Base-by-base conservation (phyloP, 2,329 filamentous ascomycete genomes). In the Fusarium sp. region DNA sequence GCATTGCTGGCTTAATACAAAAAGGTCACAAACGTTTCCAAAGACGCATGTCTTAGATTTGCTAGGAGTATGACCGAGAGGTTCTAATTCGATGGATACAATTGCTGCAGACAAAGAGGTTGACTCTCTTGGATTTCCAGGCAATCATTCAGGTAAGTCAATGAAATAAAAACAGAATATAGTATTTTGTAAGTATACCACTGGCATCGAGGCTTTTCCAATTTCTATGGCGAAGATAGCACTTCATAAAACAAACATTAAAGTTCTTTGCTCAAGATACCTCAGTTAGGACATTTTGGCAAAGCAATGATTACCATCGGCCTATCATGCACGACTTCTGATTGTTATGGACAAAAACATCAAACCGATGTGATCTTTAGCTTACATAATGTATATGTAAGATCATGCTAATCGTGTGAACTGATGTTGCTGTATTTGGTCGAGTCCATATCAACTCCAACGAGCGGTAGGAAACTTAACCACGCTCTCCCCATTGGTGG, bases 131-230 rank as follows among this genome's bases (percentile, higher is more conserved):
- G 22, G n/a, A 35, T 7, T 24, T 6, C n/a, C 4, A 10, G 12
- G 3, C 6, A 6, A 6, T 12, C 17, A 10, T 13, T 35, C 6
- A 20, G 3, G 8, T 17, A 35, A 24, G 11, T 7, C 3, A 14
- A 18, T 20, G 17, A 3, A 24, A 24, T 14, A 20, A 8, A 11
- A 35, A 35, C 8, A 35, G 1, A 24, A 1, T 2, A 17, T 20
- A 11, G 0, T 7, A 24, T 14, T 14, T 6, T 24, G 2, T 22
- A 24, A 4, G 18, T 20, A 14, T 7, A 2, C 4, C 4, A 4
- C 20, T 10, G 7, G 3, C 6, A 10, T 3, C 20, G 15, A 18
- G 22, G 22, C 3, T 2, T 14, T 24, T 18, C 14, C 9, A 35
- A 5, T 1, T 14, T 13, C 28, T 10, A 15, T 14, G 22, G 48